Evolutionary conservation across 1,139 yeast genomes (phyloP), one percentile per base, ranked within the genome.

Genomic region (Magnusiomyces sp.): DNA sequence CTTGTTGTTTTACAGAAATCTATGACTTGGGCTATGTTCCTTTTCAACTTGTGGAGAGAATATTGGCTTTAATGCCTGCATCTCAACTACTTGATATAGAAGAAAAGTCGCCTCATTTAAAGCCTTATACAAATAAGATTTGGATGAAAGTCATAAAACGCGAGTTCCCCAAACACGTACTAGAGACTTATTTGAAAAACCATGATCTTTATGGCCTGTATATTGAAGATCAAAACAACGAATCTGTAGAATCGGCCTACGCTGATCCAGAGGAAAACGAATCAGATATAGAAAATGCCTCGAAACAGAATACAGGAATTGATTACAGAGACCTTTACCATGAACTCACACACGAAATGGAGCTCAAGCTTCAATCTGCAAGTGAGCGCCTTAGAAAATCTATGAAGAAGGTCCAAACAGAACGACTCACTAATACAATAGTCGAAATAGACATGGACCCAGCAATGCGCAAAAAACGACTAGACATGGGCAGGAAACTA

Each of bases 71-170:
- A 13, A 33, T 43, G 40, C 20, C 46, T 9, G 40, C 46, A 5
- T 19, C 34, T 20, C 39, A 43, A 11, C 39, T 43, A 4, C 27
- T 43, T 13, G 34, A 16, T 2, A 31, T 43, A 5, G 46, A 43
- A 34, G 20, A 39, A 2, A 43, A 43, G 14, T 43, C 46, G 11
- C 46, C 46, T n/a, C 46, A 43, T 33, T 19, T 43, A 19, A 34
- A 34, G 11, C 20, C 14, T 16, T 11, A 20, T 33, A 27, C 46
- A 6, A 34, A 43, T 11, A 17, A 20, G 14, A 17, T 43, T 34
- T 43, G 46, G 46, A 43, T 33, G 17, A 13, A 11, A 5, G n/a
- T 33, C 2, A 39, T 43, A n/a, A 19, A 43, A n/a, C 27, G 39
- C 9, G 46, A 43, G 11, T 43, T 43, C 33, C 16, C 46, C 9